A percentile compares a stretch with the other conserved stretches of the same genome.
Evolutionary conservation across 805 yeast species (phyloP).

Genomic region (Ogataea saltuana): DNA sequence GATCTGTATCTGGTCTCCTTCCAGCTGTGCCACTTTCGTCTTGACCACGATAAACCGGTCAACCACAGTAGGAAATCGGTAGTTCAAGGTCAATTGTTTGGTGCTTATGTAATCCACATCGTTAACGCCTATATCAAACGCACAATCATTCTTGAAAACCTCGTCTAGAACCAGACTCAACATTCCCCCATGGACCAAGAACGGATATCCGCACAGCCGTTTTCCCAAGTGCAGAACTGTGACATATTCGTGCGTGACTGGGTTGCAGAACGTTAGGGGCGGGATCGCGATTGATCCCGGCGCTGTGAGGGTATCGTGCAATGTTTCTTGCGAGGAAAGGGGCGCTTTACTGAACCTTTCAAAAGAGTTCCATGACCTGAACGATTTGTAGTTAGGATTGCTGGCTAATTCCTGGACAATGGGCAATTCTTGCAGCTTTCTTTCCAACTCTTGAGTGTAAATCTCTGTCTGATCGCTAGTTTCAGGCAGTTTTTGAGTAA

Average conservation of each 20-base stretch:
- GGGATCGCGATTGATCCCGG: conserved; percentile 82
- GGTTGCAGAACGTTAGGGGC: conserved; percentile 67
- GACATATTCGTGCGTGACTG: conserved; percentile 55
- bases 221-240: conserved; percentile 77
- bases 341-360: conserved; percentile 40
- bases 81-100: conserved; percentile 48
- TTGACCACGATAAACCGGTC: conserved; percentile 72
- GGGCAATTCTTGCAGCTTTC: conserved; percentile 48
- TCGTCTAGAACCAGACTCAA: conserved; percentile 81
- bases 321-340: conserved; percentile 30
- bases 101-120: conserved; percentile 46
- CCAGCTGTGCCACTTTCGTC: conserved; percentile 40
- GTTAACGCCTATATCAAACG: conserved; percentile 28
- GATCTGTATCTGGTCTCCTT: conserved; percentile 41
- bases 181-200: conserved; percentile 86
- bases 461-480: conserved; percentile 23
- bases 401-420: conserved; percentile 48
- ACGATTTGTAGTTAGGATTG: conserved; percentile 40
- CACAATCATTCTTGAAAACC: conserved; percentile 47
- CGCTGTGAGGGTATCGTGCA: conserved; percentile 53
- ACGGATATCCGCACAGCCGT: conserved; percentile 81
- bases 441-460: conserved; percentile 41
- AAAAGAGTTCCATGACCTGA: conserved; percentile 46
- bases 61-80: conserved; percentile 73
- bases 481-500: conserved; percentile 24